A percentile compares a stretch with the other conserved stretches of the same genome.
These are phyloP conservation scores for Penicillium canescens DNA, from an alignment of 495 filamentous ascomycete species.

Conservation along the genomic window DNA sequence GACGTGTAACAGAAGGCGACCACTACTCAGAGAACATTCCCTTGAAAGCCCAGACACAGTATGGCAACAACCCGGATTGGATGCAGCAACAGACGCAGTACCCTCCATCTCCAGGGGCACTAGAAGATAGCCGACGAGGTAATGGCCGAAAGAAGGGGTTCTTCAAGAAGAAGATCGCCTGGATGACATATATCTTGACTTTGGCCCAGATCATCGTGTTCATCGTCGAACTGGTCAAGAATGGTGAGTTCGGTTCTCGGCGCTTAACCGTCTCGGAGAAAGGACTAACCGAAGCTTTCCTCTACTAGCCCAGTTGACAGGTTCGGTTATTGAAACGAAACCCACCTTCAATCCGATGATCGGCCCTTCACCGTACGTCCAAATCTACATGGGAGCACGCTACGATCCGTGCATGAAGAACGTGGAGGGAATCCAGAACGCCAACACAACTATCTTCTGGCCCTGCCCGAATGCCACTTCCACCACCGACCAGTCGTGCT, in stretches of 20 bases:
- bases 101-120: constrained; percentile 34
- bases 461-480: constrained; percentile 77
- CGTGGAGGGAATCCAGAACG: constrained; percentile 62
- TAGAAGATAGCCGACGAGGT: constrained; percentile 13
- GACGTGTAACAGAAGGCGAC: constrained; percentile 35
- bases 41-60: constrained; percentile 38
- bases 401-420: constrained; percentile 95
- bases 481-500: constrained; percentile 51
- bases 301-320: constrained; percentile 38
- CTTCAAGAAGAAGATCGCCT: constrained; percentile 66
- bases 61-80: constrained; percentile 35
- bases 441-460: constrained; percentile 54
- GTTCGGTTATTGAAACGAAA: constrained; percentile 77
- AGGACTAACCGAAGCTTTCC: constrained; percentile 10
- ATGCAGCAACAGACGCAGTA: constrained; percentile 47
- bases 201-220: constrained; percentile 82
- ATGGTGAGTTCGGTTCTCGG: constrained; percentile 54
- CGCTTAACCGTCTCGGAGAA: background rate
- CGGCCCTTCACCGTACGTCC: constrained; percentile 82
- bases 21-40: constrained; percentile 56
- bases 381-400: constrained; percentile 95
- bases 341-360: constrained; percentile 96
- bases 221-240: constrained; percentile 82
- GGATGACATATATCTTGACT: constrained; percentile 81
- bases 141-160: constrained; percentile 44